A percentile compares a stretch with the other conserved stretches of the same genome.
Evolutionary conservation across 208 protist genomes (phyloP).

Genomic region (Leishmania aethiopica): DNA sequence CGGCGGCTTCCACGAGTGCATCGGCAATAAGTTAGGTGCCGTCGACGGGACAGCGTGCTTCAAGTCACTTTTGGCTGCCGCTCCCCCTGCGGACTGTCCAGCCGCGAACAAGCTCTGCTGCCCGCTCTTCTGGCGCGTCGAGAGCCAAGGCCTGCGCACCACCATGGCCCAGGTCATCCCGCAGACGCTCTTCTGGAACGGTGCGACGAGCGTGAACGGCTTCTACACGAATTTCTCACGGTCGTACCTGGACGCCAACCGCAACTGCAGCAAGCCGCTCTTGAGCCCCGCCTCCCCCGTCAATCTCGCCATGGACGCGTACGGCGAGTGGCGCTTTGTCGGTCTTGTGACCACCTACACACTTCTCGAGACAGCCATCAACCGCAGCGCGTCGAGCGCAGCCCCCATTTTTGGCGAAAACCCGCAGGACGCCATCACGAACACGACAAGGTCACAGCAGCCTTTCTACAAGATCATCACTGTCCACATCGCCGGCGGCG

Average conservation of each 20-base stretch:
- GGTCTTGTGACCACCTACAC: slow-evolving; percentile 16
- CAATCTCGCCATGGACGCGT: slow-evolving; percentile 25
- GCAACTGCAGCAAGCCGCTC: slow-evolving; percentile 27
- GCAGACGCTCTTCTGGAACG: slow-evolving; percentile 38
- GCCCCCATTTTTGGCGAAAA: slow-evolving; percentile 9
- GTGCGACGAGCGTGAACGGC: slow-evolving; percentile 24
- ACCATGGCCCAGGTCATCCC: slow-evolving; percentile 20
- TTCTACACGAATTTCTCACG: slow-evolving; percentile 32
- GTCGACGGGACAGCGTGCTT: slow-evolving; percentile 10
- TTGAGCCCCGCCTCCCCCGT: slow-evolving; percentile 2
- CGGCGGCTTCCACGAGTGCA: slow-evolving; percentile 18
- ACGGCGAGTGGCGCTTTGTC: slow-evolving; percentile 39
- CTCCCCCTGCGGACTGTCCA: slow-evolving; percentile 21
- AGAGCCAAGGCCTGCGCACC: slow-evolving; percentile 1
- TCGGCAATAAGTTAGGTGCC: background rate
- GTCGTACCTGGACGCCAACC: slow-evolving; percentile 19
- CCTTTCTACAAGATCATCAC: slow-evolving; percentile 11
- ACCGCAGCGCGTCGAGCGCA: background rate
- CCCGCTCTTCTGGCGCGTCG: slow-evolving; percentile 27
- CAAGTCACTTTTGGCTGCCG: slow-evolving; percentile 26
- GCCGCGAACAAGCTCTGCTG: slow-evolving; percentile 31
- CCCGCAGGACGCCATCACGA: slow-evolving; percentile 11
- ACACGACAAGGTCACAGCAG: background rate
- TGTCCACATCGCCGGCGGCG: slow-evolving; percentile 9
- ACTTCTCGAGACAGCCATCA: slow-evolving; percentile 23